Base-by-base conservation (phyloP, 441 rosid genomes). In the Dalechampia spathulata region DNA sequence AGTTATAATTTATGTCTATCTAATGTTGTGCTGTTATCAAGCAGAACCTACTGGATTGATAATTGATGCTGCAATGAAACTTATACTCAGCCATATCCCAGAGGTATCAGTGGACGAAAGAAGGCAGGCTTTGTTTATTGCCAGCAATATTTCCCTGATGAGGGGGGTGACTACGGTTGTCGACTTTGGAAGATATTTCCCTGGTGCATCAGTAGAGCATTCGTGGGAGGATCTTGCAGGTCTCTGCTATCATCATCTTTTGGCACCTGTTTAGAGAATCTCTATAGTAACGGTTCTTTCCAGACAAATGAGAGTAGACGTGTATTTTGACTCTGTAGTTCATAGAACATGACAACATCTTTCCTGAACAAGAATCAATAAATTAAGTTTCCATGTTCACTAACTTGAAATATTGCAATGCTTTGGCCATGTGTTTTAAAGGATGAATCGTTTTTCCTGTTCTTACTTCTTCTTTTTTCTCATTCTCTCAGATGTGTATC, bases 191-290 rank as follows among this genome's bases (percentile, higher is more conserved):
- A 81, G 96, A 76, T 83, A 81, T 64, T 71, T 68, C 68, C 95
- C 98, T 14, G 98, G 95, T 60, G 66, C 78, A 60, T 39, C 85
- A 41, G 65, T 59, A 27, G 77, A 83, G 72, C 69, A 64, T 61
- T 75, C 95, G 25, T 91, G 98, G 98, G 78, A 82, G 55, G 98
- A 91, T 74, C 72, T 87, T 51, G 72, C 88, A 86, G 98, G 98
- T 90, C 64, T 54, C 46, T 40, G 32, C 58, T 45, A 42, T 32
- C 60, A 45, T 36, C 28, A 37, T n/a, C n/a, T n/a, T n/a, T n/a
- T n/a, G n/a, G n/a, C n/a, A n/a, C n/a, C n/a, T 9, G 6, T 17
- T n/a, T 5, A 1, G 17, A n/a, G 36, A 37, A 7, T 22, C n/a
- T 49, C 28, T 16, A 15, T 20, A 17, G 19, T 41, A 41, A 16